Percentiles rank a stretch among this genome's conserved stretches.
Evolutionary conservation across 2,329 filamentous ascomycete genomes (phyloP).

Genomic region (Geosmithia putterillii): DNA sequence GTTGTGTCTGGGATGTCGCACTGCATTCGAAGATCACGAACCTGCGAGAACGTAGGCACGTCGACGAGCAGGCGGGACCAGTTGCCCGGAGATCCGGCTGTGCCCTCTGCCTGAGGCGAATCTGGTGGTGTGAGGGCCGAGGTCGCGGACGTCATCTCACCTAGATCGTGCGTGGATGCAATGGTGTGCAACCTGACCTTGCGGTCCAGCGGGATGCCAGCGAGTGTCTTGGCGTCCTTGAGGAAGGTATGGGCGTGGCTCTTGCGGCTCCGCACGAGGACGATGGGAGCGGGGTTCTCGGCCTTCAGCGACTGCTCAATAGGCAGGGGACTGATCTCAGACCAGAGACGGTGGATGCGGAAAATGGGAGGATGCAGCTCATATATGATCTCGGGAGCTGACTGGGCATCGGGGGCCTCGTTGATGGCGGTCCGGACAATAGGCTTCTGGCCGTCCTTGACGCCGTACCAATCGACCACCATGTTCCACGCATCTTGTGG

Average conservation of each 20-base stretch:
- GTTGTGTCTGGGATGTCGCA: constrained; percentile 48
- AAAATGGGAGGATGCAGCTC: constrained; percentile 80
- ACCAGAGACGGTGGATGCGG: constrained; percentile 68
- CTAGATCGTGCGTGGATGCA: not conserved
- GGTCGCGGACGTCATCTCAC: constrained; percentile 9
- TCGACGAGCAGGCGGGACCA: constrained; percentile 32
- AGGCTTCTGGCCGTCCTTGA: constrained; percentile 54
- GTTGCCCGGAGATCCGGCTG: constrained; percentile 12
- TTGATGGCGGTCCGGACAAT: constrained; percentile 72
- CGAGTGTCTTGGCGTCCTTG: constrained; percentile 55
- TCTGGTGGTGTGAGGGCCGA: constrained; percentile 26
- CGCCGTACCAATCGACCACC: constrained; percentile 71
- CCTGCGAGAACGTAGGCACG: constrained; percentile 38
- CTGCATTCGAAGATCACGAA: constrained; percentile 12
- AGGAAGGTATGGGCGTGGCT: constrained; percentile 65
- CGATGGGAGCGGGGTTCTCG: constrained; percentile 46
- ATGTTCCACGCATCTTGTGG: constrained; percentile 72
- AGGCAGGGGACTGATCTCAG: constrained; percentile 41
- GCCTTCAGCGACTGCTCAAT: constrained; percentile 49
- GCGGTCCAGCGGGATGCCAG: constrained; percentile 53
- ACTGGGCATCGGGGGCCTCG: constrained; percentile 36
- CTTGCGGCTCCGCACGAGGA: constrained; percentile 59
- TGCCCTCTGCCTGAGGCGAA: constrained; percentile 18
- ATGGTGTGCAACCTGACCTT: constrained; percentile 54
- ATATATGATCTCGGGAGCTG: constrained; percentile 56